Evolutionary conservation across 768 basidiomycete species (phyloP).

Genomic region (Pleurotus pulmonarius): DNA sequence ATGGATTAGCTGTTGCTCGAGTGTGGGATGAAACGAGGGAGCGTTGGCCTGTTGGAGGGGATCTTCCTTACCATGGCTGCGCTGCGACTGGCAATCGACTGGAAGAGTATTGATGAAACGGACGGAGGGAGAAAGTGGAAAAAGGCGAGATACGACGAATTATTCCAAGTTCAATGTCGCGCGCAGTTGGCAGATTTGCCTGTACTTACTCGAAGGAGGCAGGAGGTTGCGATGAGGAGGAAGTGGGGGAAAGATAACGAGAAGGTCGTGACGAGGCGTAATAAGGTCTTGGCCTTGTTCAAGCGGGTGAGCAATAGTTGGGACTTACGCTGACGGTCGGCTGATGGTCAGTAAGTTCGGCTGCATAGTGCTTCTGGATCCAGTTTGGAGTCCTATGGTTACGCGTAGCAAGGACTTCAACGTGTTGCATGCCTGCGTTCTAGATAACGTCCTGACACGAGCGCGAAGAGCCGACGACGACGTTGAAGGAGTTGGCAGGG

Average conservation of each 20-base stretch:
- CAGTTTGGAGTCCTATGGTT: not conserved
- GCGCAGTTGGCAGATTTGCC: not conserved
- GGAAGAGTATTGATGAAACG: not conserved
- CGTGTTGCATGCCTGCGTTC: not conserved
- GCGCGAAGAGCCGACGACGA: not conserved
- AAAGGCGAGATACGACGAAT: not conserved
- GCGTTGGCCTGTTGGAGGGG: too few species aligned
- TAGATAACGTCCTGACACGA: not conserved
- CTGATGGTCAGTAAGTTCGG: not conserved
- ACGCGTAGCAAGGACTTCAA: not conserved
- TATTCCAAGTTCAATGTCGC: not conserved
- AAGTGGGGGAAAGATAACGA: not conserved
- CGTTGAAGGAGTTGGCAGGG: not conserved
- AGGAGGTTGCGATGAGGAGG: not conserved
- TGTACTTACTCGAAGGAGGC: not conserved
- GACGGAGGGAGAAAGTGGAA: not conserved
- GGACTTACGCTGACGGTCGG: not conserved
- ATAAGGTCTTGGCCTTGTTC: not conserved
- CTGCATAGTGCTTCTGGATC: not conserved
- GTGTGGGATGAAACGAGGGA: too few species aligned
- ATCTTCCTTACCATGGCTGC: not conserved
- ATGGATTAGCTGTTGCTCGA: too few species aligned
- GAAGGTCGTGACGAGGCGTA: not conserved
- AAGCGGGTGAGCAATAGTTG: not conserved
- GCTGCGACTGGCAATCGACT: not conserved